These are phyloP conservation scores for Combretum micranthum DNA, from an alignment of 345 rosid genomes.

Conservation along the genomic window DNA sequence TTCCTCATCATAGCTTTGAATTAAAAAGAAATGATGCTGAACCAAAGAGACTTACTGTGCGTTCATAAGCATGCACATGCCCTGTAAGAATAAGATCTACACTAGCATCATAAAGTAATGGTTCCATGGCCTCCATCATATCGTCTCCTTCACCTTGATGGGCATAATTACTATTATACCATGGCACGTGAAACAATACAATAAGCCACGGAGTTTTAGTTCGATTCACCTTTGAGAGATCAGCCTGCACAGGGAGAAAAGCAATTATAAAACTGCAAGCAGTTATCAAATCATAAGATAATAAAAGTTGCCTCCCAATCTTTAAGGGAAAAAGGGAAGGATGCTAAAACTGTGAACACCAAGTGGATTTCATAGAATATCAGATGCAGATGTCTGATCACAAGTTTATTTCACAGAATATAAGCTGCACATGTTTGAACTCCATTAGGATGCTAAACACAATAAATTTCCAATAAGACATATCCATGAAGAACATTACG, in stretches of 20 bases:
- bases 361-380: too few relatives aligned
- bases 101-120: slow-evolving; percentile 66
- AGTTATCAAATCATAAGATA: background rate
- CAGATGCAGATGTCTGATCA: too few relatives aligned
- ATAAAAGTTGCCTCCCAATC: background rate
- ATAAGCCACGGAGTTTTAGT: slow-evolving; percentile 87
- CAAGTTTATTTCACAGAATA: too few relatives aligned
- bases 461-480: too few relatives aligned
- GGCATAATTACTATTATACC: slow-evolving; percentile 89
- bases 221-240: slow-evolving; percentile 73
- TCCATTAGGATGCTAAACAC: too few relatives aligned
- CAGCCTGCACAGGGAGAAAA: slow-evolving; percentile 38
- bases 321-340: too few relatives aligned
- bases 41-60: slow-evolving; percentile 40
- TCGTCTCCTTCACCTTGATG: slow-evolving; percentile 78
- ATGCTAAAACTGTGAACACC: too few relatives aligned
- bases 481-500: too few relatives aligned
- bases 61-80: slow-evolving; percentile 97
- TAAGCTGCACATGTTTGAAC: too few relatives aligned
- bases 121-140: slow-evolving; percentile 88
- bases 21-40: background rate
- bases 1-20: background rate
- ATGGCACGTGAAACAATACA: slow-evolving; percentile 74
- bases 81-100: slow-evolving; percentile 79
- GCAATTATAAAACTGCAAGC: background rate